phyloP scores from a whole-genome alignment of 1,139 yeast species.

The Hanseniaspora sp. region DNA sequence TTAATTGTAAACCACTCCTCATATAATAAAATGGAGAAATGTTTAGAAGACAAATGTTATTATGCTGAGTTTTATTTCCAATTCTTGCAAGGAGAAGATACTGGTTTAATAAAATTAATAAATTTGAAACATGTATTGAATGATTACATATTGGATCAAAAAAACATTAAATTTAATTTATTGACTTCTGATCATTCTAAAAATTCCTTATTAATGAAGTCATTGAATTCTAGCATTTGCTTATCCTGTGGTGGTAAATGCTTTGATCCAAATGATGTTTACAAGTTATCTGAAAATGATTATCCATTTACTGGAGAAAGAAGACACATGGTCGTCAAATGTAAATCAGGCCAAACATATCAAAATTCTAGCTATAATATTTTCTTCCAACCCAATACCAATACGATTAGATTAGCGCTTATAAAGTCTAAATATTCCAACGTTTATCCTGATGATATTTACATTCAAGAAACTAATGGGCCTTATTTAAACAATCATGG shows the following conservation, averaged over 20 bases:
- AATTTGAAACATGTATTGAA: slow-evolving; percentile 58
- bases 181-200: not conserved
- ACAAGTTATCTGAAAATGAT: slow-evolving; percentile 29
- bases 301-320: slow-evolving; percentile 25
- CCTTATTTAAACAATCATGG: slow-evolving; percentile 68
- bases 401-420: slow-evolving; percentile 33
- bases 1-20: not conserved
- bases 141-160: slow-evolving; percentile 49
- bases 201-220: slow-evolving; percentile 20
- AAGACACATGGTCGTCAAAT: slow-evolving; percentile 24
- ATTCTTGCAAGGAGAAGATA: slow-evolving; percentile 37
- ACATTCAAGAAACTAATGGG: slow-evolving; percentile 34
- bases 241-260: slow-evolving; percentile 34
- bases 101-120: slow-evolving; percentile 54
- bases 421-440: slow-evolving; percentile 29
- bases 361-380: slow-evolving; percentile 29
- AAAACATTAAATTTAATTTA: slow-evolving; percentile 21
- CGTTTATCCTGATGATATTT: slow-evolving; percentile 16
- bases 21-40: not conserved
- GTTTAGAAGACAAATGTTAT: not conserved
- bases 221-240: slow-evolving; percentile 35
- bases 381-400: slow-evolving; percentile 37
- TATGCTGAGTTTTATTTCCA: slow-evolving; percentile 11
- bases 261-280: slow-evolving; percentile 28
- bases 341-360: slow-evolving; percentile 29